Conservation (phyloP, 805 yeast genomes). For the Candida manassasensis region DNA sequence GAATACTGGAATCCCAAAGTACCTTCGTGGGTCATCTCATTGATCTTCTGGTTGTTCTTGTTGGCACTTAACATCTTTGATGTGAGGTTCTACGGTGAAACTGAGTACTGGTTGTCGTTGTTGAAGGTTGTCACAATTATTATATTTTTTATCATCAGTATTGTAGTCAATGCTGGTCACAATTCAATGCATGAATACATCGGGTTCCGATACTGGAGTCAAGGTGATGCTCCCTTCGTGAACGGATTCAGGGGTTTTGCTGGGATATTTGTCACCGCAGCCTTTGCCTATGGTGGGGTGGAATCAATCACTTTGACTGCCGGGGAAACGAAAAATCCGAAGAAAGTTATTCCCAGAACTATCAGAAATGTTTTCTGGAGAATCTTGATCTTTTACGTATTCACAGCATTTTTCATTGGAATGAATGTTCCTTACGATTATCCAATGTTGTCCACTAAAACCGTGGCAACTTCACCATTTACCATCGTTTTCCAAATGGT, state of each 20-base stretch:
- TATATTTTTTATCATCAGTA: slow-evolving; percentile 52
- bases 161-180: slow-evolving; percentile 57
- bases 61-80: slow-evolving; percentile 37
- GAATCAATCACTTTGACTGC: slow-evolving; percentile 36
- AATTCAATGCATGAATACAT: slow-evolving; percentile 39
- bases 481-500: slow-evolving; percentile 40
- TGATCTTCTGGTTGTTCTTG: slow-evolving; percentile 51
- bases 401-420: slow-evolving; percentile 38
- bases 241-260: slow-evolving; percentile 51
- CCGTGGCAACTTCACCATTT: slow-evolving; percentile 35
- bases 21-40: slow-evolving; percentile 48
- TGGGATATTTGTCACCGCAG: slow-evolving; percentile 45
- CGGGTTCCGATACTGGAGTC: slow-evolving; percentile 40
- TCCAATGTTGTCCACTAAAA: slow-evolving; percentile 24
- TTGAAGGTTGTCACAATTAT: slow-evolving; percentile 48
- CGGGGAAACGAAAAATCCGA: slow-evolving; percentile 31
- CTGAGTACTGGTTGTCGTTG: slow-evolving; percentile 36
- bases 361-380: slow-evolving; percentile 29
- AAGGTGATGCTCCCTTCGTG: slow-evolving; percentile 51
- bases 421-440: slow-evolving; percentile 39
- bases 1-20: slow-evolving; percentile 42
- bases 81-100: slow-evolving; percentile 39
- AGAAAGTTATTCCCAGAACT: slow-evolving; percentile 25
- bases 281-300: slow-evolving; percentile 49
- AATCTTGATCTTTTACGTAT: slow-evolving; percentile 30